These are phyloP conservation scores for Pharus latifolius DNA, from an alignment of 176 grass and related monocot species.

Conservation along the genomic window DNA sequence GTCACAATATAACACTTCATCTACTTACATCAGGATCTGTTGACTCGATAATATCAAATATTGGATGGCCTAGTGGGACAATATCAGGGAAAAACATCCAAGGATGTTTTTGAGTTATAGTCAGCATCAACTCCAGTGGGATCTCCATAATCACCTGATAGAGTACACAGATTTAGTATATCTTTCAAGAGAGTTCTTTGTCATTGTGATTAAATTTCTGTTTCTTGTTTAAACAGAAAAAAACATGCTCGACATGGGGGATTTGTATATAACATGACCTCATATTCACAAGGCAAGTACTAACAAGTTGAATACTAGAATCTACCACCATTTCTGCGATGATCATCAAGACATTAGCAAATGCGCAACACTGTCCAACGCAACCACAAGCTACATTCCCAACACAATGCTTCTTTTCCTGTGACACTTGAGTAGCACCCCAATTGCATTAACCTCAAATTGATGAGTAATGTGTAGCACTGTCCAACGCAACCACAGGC, in stretches of 20 bases:
- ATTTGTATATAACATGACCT: no score
- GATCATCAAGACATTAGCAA: no score
- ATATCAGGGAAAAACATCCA: constrained; percentile 99
- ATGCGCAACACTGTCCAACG: no score
- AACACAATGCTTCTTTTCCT: background rate
- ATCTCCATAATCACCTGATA: constrained; percentile 96
- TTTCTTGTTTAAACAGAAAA: background rate
- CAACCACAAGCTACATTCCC: background rate
- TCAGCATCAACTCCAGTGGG: constrained; percentile 79
- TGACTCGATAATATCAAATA: constrained; percentile 91
- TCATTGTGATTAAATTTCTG: background rate
- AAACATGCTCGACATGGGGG: background rate
- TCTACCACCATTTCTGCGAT: no score
- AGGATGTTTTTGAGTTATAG: constrained; percentile 73
- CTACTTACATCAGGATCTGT: constrained; percentile 87
- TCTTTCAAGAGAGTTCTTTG: background rate
- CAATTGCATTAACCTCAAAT: background rate
- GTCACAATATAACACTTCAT: background rate
- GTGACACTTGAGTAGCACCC: background rate
- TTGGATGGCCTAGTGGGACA: constrained; percentile 76
- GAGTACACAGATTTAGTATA: background rate
- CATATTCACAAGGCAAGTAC: background rate
- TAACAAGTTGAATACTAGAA: background rate
- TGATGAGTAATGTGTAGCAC: background rate
- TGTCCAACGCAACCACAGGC: no score